Percentiles rank a stretch among this genome's conserved stretches.
Evolutionary conservation across 192 early-diverging fungal species (phyloP).

Genomic region (Dispira simplex): DNA sequence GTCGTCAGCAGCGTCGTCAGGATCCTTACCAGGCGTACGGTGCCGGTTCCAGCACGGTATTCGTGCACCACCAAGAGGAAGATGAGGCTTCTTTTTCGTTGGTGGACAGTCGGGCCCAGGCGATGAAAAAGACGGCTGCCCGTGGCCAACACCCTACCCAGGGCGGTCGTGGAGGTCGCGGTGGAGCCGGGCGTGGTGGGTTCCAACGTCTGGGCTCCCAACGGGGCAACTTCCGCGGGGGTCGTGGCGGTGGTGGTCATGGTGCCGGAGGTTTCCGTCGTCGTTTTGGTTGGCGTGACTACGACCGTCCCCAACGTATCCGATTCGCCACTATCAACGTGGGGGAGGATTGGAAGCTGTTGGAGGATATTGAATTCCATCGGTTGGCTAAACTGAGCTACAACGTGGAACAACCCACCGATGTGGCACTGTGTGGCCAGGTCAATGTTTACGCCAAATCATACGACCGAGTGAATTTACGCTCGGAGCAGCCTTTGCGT

Average conservation of each 20-base stretch:
- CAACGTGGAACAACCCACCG: slow-evolving; percentile 56
- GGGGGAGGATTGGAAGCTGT: slow-evolving; percentile 75
- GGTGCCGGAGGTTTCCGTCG: slow-evolving; percentile 30
- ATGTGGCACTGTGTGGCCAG: slow-evolving; percentile 67
- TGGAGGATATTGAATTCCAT: slow-evolving; percentile 90
- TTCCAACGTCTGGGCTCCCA: slow-evolving; percentile 13
- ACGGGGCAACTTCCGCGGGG: slow-evolving; percentile 14
- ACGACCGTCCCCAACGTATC: slow-evolving; percentile 47
- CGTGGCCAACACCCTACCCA: slow-evolving; percentile 26
- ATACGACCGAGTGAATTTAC: slow-evolving; percentile 74
- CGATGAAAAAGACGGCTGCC: slow-evolving; percentile 43
- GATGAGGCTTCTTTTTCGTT: slow-evolving; percentile 95
- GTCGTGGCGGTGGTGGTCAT: slow-evolving; percentile 26
- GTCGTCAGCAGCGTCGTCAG: slow-evolving; percentile 19
- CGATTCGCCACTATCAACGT: slow-evolving; percentile 79
- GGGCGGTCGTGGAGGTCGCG: slow-evolving; percentile 19
- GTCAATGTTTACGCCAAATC: slow-evolving; percentile 61
- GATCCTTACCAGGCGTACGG: slow-evolving; percentile 72
- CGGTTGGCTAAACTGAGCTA: slow-evolving; percentile 74
- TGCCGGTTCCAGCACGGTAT: slow-evolving; percentile 61
- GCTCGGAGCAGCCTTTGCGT: slow-evolving; percentile 57
- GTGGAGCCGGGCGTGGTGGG: slow-evolving; percentile 14
- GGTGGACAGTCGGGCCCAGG: slow-evolving; percentile 58
- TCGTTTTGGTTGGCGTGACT: slow-evolving; percentile 21
- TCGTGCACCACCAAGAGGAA: slow-evolving; percentile 75